Percentiles rank a stretch among this genome's conserved stretches.
phyloP scores from a whole-genome alignment of 1,284 basidiomycete species.

The Heterobasidion annosum region DNA sequence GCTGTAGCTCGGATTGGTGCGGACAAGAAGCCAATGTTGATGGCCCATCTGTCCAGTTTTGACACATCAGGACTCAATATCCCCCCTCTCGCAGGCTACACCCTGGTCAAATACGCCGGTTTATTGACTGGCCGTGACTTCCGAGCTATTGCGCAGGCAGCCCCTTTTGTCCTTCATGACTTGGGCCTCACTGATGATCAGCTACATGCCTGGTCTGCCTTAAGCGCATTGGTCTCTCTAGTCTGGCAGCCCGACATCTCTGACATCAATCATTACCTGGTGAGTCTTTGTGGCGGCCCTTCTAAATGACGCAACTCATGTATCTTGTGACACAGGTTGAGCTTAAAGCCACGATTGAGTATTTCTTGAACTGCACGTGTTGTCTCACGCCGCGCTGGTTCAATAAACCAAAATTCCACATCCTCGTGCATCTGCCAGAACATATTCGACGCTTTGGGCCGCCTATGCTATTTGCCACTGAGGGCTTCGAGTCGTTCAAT shows the following conservation, averaged over 20 bases:
- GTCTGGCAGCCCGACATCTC: constrained; percentile 20
- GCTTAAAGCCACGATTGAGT: background rate
- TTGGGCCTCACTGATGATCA: constrained; percentile 9
- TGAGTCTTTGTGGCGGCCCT: background rate
- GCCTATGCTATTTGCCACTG: background rate
- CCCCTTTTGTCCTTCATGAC: constrained; percentile 19
- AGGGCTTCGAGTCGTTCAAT: background rate
- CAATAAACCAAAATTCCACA: background rate
- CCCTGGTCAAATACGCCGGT: constrained; percentile 20
- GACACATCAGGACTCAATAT: constrained; percentile 17
- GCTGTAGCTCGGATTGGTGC: constrained; percentile 13
- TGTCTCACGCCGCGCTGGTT: background rate
- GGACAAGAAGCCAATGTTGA: constrained; percentile 11
- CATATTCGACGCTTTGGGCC: background rate
- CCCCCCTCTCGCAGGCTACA: constrained; percentile 11
- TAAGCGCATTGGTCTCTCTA: constrained; percentile 14
- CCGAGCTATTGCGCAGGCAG: constrained; percentile 17
- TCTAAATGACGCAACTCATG: no score
- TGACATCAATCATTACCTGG: constrained; percentile 12
- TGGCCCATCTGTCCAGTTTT: constrained; percentile 14
- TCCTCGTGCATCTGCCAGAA: background rate
- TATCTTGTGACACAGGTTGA: background rate
- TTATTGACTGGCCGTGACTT: constrained; percentile 23
- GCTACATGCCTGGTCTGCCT: constrained; percentile 17
- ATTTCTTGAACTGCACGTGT: background rate